phyloP scores from a whole-genome alignment of 371 early-diverging fungal genomes.

The Mucor racemosus region DNA sequence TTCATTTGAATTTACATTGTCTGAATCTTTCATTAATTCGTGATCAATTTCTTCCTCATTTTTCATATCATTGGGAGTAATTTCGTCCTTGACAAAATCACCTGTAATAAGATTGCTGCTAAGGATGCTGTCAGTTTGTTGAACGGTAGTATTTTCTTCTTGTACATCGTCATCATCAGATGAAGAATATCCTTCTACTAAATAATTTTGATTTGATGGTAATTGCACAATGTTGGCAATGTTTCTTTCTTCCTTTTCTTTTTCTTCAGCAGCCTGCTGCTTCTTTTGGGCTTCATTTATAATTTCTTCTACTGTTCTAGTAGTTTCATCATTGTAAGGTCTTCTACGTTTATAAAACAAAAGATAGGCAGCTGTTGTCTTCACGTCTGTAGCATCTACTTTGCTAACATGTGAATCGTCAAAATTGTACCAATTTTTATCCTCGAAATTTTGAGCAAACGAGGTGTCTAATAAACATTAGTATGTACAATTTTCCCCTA shows the following conservation, averaged over 20 bases:
- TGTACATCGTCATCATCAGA: neutral
- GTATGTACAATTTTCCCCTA: too few species aligned
- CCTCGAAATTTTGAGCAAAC: conserved; percentile 79
- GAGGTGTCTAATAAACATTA: conserved; percentile 75
- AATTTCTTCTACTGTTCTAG: conserved; percentile 26
- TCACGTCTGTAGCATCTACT: conserved; percentile 57
- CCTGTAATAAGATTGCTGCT: neutral
- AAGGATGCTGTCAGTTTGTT: neutral
- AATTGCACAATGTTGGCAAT: neutral
- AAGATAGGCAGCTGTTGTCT: conserved; percentile 82
- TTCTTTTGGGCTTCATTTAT: conserved; percentile 19
- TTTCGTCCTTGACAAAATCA: neutral
- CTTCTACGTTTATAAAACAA: conserved; percentile 82
- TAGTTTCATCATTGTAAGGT: conserved; percentile 7
- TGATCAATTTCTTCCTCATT: neutral
- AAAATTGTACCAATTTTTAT: conserved; percentile 85
- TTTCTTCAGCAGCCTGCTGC: conserved; percentile 36
- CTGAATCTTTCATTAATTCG: neutral
- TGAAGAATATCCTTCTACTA: neutral
- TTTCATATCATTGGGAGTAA: neutral
- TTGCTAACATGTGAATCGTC: conserved; percentile 84
- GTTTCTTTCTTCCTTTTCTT: neutral
- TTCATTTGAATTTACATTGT: neutral
- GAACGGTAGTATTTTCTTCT: neutral
- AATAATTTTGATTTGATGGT: neutral